A percentile compares a stretch with the other conserved stretches of the same genome.
Evolutionary conservation across 306 rosid species (phyloP).

Genomic region (Comarum palustre): DNA sequence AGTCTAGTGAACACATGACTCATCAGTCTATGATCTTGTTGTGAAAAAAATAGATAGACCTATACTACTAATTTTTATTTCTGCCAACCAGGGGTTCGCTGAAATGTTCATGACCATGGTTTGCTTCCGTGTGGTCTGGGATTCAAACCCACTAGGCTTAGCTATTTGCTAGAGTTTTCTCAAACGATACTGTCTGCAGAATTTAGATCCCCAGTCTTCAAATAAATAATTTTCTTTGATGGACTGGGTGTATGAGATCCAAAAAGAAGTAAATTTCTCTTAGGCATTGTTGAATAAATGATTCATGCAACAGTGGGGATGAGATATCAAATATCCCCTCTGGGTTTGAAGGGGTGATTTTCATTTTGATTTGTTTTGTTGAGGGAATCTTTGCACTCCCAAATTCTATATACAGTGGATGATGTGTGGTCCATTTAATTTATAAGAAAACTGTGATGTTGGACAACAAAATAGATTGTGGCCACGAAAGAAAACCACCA

Average conservation of each 20-base stretch:
- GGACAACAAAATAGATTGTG: not conserved
- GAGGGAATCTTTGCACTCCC: conserved; percentile 21
- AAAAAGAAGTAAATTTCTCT: not conserved
- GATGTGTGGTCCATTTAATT: conserved; percentile 30
- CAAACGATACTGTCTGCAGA: not conserved
- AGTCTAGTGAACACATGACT: not conserved
- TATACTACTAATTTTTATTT: not conserved
- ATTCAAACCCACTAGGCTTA: not conserved
- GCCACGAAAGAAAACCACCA: conserved; percentile 26
- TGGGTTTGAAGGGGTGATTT: conserved; percentile 14
- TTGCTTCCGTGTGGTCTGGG: not conserved
- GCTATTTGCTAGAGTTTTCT: not conserved
- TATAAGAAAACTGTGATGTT: conserved; percentile 4
- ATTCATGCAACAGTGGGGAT: not conserved
- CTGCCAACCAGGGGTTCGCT: not conserved
- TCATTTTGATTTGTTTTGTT: not conserved
- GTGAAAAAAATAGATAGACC: not conserved
- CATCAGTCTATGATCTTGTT: too few species aligned
- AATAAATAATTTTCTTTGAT: not conserved
- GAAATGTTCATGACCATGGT: not conserved
- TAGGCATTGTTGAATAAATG: not conserved
- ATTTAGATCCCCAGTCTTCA: not conserved
- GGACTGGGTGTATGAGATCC: not conserved
- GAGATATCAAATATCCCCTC: conserved; percentile 4
- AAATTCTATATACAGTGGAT: conserved; percentile 1